Evolutionary conservation across 2,329 filamentous ascomycete species (phyloP), one percentile per base, ranked within the genome.

Genomic region (Colletotrichum ledebouriae): DNA sequence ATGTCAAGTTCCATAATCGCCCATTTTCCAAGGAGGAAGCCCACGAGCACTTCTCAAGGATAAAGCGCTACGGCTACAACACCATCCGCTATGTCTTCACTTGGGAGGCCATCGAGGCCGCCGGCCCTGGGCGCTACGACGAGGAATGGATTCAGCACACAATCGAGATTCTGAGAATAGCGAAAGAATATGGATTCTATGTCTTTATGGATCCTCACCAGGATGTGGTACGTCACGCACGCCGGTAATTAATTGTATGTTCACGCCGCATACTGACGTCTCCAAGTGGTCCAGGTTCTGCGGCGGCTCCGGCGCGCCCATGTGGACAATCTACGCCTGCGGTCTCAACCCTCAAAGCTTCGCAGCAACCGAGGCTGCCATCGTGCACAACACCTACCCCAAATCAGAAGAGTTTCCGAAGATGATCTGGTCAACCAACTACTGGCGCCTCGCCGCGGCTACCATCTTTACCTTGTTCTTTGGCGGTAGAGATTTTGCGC

Each of bases 401-500:
- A 87, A 97, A 20, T 94, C 94, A 9, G 90, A 90, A 29, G 86
- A 90, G 1, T 99, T 95, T 72, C 96, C 96, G 25, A 98, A 98
- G 82, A 99, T 99, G 97, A 95, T 98, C 66, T 99, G 96, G 96
- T 94, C 95, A 15, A 98, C 97, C 59, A 99, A 99, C 77, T 99
- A 99, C 79, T 92, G 89, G 70, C 89, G 96, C 25, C 84, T 98
- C 57, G 94, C 92, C 3, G 92, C 91, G 57, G 93, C 94, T 72
- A 94, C 94, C 52, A 94, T 98, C 73, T 98, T 98, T 77, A 97
- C 95, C 0, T 82, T 98, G 59, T 99, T 97, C 82, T 99, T 97
- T 78, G 94, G 87, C 9, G 96, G 96, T 41, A 89, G 85, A 71
- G 93, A 97, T 74, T 98, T 98, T 82, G 93, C 96, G 1, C 97